Base-by-base conservation (phyloP, 1,139 yeast species). In the Pichia sp. region DNA sequence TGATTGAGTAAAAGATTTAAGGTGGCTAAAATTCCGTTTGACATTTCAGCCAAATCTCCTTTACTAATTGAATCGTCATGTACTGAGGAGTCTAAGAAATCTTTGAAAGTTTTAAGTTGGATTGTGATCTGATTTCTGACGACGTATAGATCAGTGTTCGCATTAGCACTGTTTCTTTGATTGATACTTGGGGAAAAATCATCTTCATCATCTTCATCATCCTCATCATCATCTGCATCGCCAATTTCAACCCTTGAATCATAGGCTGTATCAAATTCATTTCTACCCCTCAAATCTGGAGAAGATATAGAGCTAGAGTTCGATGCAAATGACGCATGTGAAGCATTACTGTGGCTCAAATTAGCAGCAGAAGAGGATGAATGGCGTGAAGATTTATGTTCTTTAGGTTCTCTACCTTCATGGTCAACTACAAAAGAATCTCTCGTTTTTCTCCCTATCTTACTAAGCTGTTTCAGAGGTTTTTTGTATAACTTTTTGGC, bases 121-220 rank as follows among this genome's bases (percentile, higher is more conserved):
- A 86, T 81, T 42, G 76, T 76, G 57, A 86, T 72, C 5, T 87
- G 79, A 54, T 86, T 80, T 64, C 79, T 83, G 41, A 80, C 64
- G 50, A 78, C 74, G n/a, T 74, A 70, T 29, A 78, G 64, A 48
- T 77, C 77, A 49, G 74, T 72, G 65, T 52, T 58, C n/a, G 55
- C 60, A 5, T 48, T 53, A 13, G 13, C 23, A n/a, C 40, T 40
- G 1, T 30, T 31, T 16, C 16, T 30, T 26, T 26, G 29, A 42
- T 36, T 36, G n/a, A 15, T 4, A 16, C 5, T 36, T 10, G 31
- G 31, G 44, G 41, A 26, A 1, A 41, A n/a, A 57, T 57, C 62
- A 16, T 57, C 58, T 4, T 59, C 61, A 15, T 55, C 57, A 4
- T 61, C 64, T 32, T 67, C 69, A 11, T 68, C 74, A 26, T 64